Base-by-base conservation (phyloP, 345 rosid species). In the Turnera subulata region DNA sequence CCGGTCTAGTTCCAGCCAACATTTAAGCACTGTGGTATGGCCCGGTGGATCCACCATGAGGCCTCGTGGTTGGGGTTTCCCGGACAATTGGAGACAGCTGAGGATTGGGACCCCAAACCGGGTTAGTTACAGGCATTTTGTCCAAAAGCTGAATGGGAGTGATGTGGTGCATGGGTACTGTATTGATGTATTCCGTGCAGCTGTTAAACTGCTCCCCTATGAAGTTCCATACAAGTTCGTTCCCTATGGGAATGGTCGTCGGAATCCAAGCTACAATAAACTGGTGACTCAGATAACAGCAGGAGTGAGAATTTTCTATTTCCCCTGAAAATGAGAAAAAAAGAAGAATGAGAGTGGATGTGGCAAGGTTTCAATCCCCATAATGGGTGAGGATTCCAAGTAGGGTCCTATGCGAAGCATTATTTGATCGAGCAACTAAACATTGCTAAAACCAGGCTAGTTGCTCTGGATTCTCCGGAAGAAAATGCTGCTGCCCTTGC, bases 1-100 rank as follows among this genome's bases (percentile, higher is more conserved):
- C 68, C 82, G 72, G 59, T 86, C 98, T 5, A 80, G 70, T 64
- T 82, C 89, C 59, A 92, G 71, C 78, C 96, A 92, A 44, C 77
- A 76, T 26, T 55, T 92, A 47, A 13, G 43, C 47, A 61, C 59
- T 68, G 96, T 86, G 75, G 71, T 78, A 45, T 92, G 98, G 96
- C 98, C 98, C 55, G 96, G 96, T 52, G 93, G 95, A 63, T 48
- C 32, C 49, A 64, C 68, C 23, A 66, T 20, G 26, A 76, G 5
- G 18, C 98, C 96, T 45, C 91, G 98, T 23, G 98, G 98, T 58
- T 92, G 98, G 96, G 88, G 86, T 26, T 84, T 92, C 51, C 95
- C 88, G 23, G 67, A 86, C 68, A 89, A 92, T 50, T 96, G 95
- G 55, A 82, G 75, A 67, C 59, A 73, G 62, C 63, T 92, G 58